Evolutionary conservation across 371 early-diverging fungal genomes (phyloP).

Genomic region (Mucor mucedo): DNA sequence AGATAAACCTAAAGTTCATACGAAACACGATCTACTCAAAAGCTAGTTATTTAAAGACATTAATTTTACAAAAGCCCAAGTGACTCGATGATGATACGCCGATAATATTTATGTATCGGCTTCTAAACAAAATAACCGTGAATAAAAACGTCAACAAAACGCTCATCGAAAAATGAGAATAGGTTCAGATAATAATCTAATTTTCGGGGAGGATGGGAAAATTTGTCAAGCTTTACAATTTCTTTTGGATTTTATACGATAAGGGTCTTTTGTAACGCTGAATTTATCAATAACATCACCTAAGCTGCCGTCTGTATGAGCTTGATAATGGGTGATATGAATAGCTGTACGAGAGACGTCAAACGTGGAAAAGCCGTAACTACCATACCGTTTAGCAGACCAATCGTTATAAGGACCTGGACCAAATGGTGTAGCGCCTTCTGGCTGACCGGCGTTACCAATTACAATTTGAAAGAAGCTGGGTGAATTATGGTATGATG

Average conservation of each 20-base stretch:
- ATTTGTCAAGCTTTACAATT: no score
- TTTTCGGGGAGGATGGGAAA: no score
- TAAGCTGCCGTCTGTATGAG: slow-evolving; percentile 34
- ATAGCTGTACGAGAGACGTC: slow-evolving; percentile 33
- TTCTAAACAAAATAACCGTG: no score
- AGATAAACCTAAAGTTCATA: no score
- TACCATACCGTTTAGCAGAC: slow-evolving; percentile 43
- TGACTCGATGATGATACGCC: no score
- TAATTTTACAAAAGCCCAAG: no score
- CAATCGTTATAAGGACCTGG: slow-evolving; percentile 36
- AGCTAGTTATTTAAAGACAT: no score
- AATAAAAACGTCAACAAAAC: no score
- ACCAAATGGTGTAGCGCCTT: slow-evolving; percentile 31
- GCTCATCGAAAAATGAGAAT: no score
- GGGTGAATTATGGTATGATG: slow-evolving; percentile 44
- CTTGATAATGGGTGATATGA: slow-evolving; percentile 34
- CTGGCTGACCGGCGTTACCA: slow-evolving; percentile 50
- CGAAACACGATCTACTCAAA: no score
- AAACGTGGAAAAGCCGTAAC: slow-evolving; percentile 46
- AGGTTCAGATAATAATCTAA: no score
- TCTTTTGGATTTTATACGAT: not conserved
- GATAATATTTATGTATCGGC: no score
- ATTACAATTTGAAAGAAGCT: slow-evolving; percentile 40
- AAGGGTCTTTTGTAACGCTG: slow-evolving; percentile 30
- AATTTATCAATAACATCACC: slow-evolving; percentile 39